Conservation (phyloP, 495 filamentous ascomycete species). For the Daldinia childiae region DNA sequence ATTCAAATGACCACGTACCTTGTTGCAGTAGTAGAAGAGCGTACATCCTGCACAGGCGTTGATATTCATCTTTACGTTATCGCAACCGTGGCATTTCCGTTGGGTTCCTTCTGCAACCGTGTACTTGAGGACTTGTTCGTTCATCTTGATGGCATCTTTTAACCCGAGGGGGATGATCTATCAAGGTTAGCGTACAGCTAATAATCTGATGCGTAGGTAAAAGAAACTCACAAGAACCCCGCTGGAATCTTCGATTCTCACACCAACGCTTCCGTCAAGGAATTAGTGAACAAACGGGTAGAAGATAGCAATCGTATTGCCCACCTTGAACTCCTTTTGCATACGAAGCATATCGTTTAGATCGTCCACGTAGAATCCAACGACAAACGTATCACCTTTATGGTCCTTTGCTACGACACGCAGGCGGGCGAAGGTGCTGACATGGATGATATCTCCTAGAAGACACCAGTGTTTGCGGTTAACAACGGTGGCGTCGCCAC, state of each 20-base stretch:
- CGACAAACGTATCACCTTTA: conserved; percentile 16
- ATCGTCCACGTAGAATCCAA: conserved; percentile 30
- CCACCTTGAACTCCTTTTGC: conserved; percentile 23
- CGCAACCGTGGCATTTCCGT: conserved; percentile 23
- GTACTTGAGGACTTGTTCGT: conserved; percentile 27
- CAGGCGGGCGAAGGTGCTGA: conserved; percentile 15
- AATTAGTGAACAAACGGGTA: conserved; percentile 23
- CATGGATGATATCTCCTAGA: conserved; percentile 33
- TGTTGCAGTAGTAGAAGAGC: conserved; percentile 27
- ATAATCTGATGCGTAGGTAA: neutral
- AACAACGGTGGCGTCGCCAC: neutral
- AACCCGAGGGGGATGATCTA: conserved; percentile 27
- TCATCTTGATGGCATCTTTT: conserved; percentile 28
- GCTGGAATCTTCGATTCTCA: conserved; percentile 25
- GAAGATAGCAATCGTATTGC: conserved; percentile 35
- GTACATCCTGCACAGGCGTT: conserved; percentile 18
- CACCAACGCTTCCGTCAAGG: conserved; percentile 19
- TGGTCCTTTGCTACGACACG: conserved; percentile 31
- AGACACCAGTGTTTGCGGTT: conserved; percentile 34
- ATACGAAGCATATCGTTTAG: conserved; percentile 25
- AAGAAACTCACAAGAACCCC: conserved; percentile 8
- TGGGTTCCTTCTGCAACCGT: neutral
- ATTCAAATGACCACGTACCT: conserved; percentile 5
- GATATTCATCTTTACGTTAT: conserved; percentile 8
- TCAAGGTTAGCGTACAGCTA: neutral